A percentile compares a stretch with the other conserved stretches of the same genome.
Conservation (phyloP, 2,329 filamentous ascomycete genomes). For the Claviceps cyperi region DNA sequence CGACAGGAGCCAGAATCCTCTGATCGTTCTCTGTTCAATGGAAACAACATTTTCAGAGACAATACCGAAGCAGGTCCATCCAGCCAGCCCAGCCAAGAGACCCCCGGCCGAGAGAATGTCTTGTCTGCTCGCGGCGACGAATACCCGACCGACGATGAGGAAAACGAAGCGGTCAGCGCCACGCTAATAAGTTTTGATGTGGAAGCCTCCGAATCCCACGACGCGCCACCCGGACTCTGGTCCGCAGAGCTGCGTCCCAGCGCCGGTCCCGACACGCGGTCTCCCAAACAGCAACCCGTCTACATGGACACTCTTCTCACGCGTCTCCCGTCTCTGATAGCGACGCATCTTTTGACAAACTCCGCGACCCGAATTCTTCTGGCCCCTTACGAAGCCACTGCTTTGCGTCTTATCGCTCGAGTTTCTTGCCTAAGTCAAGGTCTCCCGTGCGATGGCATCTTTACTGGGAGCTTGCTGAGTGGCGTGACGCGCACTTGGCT, state of each 20-base stretch:
- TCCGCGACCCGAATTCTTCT: constrained; percentile 27
- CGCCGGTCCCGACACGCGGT: constrained; percentile 18
- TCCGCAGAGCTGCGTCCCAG: constrained; percentile 44
- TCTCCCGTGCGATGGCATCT: constrained; percentile 25
- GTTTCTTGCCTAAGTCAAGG: constrained; percentile 25
- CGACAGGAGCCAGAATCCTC: not conserved
- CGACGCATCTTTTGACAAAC: constrained; percentile 31
- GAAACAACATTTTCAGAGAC: constrained; percentile 10
- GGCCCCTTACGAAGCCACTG: constrained; percentile 31
- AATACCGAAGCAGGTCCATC: constrained; percentile 18
- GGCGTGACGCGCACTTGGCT: constrained; percentile 24
- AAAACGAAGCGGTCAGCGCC: constrained; percentile 37
- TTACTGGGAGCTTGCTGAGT: constrained; percentile 20
- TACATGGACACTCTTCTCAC: constrained; percentile 37
- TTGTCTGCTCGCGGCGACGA: constrained; percentile 36
- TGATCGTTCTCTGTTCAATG: too few relatives aligned
- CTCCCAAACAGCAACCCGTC: constrained; percentile 14
- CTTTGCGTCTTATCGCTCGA: constrained; percentile 30
- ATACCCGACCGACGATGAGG: constrained; percentile 42
- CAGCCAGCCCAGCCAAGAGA: constrained; percentile 16
- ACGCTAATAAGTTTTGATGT: constrained; percentile 48
- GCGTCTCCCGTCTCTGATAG: constrained; percentile 32
- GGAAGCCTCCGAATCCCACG: constrained; percentile 38
- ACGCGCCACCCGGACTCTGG: constrained; percentile 39
- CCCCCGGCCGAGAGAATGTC: constrained; percentile 28